Conservation (phyloP, 768 basidiomycete species). For the Lactifluus rugatus region DNA sequence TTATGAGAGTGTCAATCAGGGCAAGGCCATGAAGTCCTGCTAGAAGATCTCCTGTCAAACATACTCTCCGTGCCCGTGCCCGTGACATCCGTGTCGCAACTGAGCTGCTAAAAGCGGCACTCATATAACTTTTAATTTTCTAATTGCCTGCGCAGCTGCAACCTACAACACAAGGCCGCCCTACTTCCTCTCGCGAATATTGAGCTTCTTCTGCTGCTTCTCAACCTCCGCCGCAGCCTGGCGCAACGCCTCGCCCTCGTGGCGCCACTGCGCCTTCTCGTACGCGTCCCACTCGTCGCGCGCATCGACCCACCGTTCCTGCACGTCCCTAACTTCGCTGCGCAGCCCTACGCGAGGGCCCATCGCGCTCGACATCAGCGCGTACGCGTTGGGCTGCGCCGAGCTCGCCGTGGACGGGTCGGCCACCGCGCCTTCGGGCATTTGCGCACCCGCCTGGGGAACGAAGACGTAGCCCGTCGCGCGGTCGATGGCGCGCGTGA, state of each 20-base stretch:
- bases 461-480: slow-evolving; percentile 89
- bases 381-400: slow-evolving; percentile 51
- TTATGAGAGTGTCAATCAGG: neutral
- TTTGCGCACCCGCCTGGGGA: slow-evolving; percentile 35
- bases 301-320: slow-evolving; percentile 91
- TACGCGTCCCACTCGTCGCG: slow-evolving; percentile 73
- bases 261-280: slow-evolving; percentile 69
- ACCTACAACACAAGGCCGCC: neutral
- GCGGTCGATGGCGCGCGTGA: slow-evolving; percentile 77
- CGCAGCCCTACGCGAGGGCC: slow-evolving; percentile 41
- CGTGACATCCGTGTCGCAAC: neutral
- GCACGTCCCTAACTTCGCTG: slow-evolving; percentile 62
- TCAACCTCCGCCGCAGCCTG: slow-evolving; percentile 29
- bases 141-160: no score
- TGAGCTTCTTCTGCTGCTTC: slow-evolving; percentile 22
- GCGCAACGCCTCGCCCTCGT: slow-evolving; percentile 53
- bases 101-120: neutral
- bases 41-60: no score
- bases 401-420: slow-evolving; percentile 31
- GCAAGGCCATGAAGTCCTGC: no score
- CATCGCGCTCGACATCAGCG: slow-evolving; percentile 57
- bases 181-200: slow-evolving; percentile 15
- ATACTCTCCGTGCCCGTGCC: neutral
- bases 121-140: neutral
- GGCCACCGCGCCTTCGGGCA: slow-evolving; percentile 27